Percentiles rank a stretch among this genome's conserved stretches.
phyloP scores from a whole-genome alignment of 768 basidiomycete species.

The Kwoniella newhampshirensis region DNA sequence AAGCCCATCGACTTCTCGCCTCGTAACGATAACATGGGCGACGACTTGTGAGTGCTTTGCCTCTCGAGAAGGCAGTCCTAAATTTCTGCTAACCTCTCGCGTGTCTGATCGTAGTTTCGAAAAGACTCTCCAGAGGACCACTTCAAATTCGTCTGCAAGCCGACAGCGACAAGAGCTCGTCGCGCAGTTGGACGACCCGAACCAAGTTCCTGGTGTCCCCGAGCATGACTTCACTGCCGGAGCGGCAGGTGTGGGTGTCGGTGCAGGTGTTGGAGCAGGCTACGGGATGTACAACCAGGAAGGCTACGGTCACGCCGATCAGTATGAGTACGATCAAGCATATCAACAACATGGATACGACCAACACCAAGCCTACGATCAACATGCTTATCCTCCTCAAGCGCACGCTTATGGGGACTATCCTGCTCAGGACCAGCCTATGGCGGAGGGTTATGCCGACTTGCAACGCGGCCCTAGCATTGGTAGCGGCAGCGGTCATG shows the following conservation, averaged over 20 bases:
- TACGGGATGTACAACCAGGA: conserved; percentile 37
- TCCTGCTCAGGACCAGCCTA: conserved; percentile 32
- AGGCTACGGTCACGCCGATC: conserved; percentile 33
- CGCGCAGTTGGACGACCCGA: conserved; percentile 41
- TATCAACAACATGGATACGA: conserved; percentile 21
- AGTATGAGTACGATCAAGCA: conserved; percentile 38
- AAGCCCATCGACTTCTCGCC: conserved; percentile 51
- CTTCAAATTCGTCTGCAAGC: conserved; percentile 40
- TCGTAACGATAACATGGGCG: conserved; percentile 27
- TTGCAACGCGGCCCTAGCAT: conserved; percentile 41
- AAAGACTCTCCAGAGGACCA: conserved; percentile 42
- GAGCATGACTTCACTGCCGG: conserved; percentile 51
- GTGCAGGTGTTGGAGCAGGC: conserved; percentile 15
- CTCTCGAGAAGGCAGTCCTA: background rate
- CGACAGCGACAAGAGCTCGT: conserved; percentile 45
- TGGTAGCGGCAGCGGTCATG: conserved; percentile 33
- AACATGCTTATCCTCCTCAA: conserved; percentile 24
- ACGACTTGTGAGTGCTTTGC: conserved; percentile 36
- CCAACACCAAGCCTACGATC: conserved; percentile 17
- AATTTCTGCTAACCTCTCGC: conserved; percentile 5
- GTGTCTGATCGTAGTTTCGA: conserved; percentile 35
- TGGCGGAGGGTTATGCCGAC: conserved; percentile 41
- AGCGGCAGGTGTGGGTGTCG: conserved; percentile 8
- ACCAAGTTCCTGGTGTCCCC: conserved; percentile 40
- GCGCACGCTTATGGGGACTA: conserved; percentile 22